Evolutionary conservation across 768 basidiomycete species (phyloP), one percentile per base, ranked within the genome.

Genomic region (Rhizopogon rudus): DNA sequence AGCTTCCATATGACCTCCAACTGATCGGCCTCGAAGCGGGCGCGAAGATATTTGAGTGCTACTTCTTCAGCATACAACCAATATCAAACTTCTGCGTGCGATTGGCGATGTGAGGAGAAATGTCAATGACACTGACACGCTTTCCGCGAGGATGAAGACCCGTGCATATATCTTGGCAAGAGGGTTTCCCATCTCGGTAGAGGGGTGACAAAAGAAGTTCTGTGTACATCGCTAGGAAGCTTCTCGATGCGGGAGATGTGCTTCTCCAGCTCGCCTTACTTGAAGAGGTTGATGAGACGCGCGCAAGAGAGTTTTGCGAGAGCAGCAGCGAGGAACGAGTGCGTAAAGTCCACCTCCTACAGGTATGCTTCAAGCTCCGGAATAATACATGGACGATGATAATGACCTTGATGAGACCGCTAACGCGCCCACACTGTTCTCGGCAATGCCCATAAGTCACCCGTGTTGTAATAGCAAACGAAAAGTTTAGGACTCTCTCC

Each of bases 101-200:
- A 43, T 71, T 67, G 44, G 72, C 68, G 50, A 77, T 76, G 57
- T 72, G 60, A 6, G 76, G 77, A 6, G 74, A 74, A 2, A 77
- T 66, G 57, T 77, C 75, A 61, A 77, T 63, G 5, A 75, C 65
- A 49, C 76, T 77, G 6, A 73, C 63, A 62, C 59, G 6, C 53
- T 51, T 8, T 58, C 25, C 3, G 61, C 54, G 20, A 69, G 29
- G 40, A 59, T 63, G 49, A 74, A 68, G 35, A 73, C 61, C 16
- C 60, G 54, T 9, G 63, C 61, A 37, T 67, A 65, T 41, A 61
- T 61, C 8, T 63, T 57, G 10, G 61, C 66, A 9, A 73, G 57
- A 35, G 56, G 52, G 45, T 59, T 61, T 48, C 71, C 71, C 0
- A 65, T 62, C 12, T 59, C 58, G 2, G 48, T 59, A 4, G 57